phyloP scores from a whole-genome alignment of 2,329 filamentous ascomycete genomes.

The Verticillium klebahnii region DNA sequence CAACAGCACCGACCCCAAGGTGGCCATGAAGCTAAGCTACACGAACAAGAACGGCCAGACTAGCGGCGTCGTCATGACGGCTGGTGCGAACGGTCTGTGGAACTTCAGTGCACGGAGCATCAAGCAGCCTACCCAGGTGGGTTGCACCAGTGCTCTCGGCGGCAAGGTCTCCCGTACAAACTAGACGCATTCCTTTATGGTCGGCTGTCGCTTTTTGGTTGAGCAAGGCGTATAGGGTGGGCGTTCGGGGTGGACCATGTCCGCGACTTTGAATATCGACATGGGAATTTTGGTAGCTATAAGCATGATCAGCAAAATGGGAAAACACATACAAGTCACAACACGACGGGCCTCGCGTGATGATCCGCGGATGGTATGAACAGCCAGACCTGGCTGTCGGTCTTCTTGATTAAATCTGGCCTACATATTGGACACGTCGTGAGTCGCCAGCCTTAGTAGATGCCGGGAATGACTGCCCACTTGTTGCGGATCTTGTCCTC shows the following conservation, averaged over 20 bases:
- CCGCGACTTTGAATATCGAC: no score
- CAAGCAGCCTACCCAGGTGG: constrained; percentile 10
- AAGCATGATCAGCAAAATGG: no score
- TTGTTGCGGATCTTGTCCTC: constrained; percentile 70
- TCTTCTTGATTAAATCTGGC: background rate
- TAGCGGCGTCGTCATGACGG: constrained; percentile 7
- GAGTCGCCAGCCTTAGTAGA: constrained; percentile 26
- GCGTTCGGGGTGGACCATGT: no score
- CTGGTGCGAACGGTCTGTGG: constrained; percentile 8
- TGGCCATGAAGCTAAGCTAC: constrained; percentile 18
- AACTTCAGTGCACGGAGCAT: constrained; percentile 10
- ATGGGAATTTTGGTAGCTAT: no score
- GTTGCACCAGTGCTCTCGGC: constrained; percentile 10
- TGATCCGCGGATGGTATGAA: background rate
- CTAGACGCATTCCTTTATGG: background rate
- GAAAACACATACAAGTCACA: no score
- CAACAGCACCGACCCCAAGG: constrained; percentile 8
- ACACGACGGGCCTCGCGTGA: no score
- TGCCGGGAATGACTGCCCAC: constrained; percentile 63
- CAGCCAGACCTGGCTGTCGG: background rate
- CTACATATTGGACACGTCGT: background rate
- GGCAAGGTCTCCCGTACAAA: constrained; percentile 3
- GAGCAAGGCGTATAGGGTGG: no score
- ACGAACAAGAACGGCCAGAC: constrained; percentile 15
- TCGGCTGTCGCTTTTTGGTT: background rate